Evolutionary conservation across 768 basidiomycete genomes (phyloP).

Genomic region (Amanita polypyramis): DNA sequence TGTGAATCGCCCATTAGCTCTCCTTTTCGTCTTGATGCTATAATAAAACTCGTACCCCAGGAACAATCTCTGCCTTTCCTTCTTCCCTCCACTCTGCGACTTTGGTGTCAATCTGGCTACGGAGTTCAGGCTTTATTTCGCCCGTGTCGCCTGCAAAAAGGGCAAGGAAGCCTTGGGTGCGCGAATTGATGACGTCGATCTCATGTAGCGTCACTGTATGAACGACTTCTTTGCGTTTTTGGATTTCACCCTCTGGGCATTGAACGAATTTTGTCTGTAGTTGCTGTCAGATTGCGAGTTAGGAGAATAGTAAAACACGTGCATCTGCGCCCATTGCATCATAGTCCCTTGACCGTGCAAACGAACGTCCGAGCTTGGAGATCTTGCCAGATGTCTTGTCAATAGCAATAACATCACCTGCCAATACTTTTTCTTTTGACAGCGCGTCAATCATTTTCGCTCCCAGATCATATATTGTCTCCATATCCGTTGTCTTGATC

Average conservation of each 20-base stretch:
- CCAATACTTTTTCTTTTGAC: slow-evolving; percentile 92
- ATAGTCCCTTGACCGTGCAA: slow-evolving; percentile 95
- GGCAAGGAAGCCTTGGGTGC: slow-evolving; percentile 97
- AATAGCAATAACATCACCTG: slow-evolving; percentile 91
- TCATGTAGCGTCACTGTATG: slow-evolving; percentile 98
- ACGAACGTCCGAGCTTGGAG: slow-evolving; percentile 91
- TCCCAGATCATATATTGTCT: slow-evolving; percentile 97
- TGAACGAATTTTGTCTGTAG: slow-evolving; percentile 92
- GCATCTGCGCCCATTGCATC: slow-evolving; percentile 99
- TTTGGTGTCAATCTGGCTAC: slow-evolving; percentile 94
- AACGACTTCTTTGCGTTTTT: slow-evolving; percentile 94
- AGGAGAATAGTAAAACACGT: slow-evolving; percentile 20
- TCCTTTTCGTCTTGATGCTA: too few relatives aligned
- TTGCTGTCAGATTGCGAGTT: slow-evolving; percentile 3
- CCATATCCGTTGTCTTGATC: slow-evolving; percentile 94
- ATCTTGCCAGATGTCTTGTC: slow-evolving; percentile 98
- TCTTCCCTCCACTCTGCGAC: slow-evolving; percentile 98
- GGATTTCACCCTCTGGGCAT: slow-evolving; percentile 96
- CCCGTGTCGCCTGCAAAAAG: slow-evolving; percentile 94
- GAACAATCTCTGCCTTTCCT: slow-evolving; percentile 96
- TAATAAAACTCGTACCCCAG: slow-evolving; percentile 56
- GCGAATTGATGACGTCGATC: slow-evolving; percentile 98
- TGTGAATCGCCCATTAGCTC: slow-evolving; percentile 17
- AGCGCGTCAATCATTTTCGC: slow-evolving; percentile 99
- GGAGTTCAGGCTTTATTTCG: slow-evolving; percentile 94